These are phyloP conservation scores for Phyllosticta ampelicida DNA, from an alignment of 2,329 filamentous ascomycete genomes.

Conservation along the genomic window DNA sequence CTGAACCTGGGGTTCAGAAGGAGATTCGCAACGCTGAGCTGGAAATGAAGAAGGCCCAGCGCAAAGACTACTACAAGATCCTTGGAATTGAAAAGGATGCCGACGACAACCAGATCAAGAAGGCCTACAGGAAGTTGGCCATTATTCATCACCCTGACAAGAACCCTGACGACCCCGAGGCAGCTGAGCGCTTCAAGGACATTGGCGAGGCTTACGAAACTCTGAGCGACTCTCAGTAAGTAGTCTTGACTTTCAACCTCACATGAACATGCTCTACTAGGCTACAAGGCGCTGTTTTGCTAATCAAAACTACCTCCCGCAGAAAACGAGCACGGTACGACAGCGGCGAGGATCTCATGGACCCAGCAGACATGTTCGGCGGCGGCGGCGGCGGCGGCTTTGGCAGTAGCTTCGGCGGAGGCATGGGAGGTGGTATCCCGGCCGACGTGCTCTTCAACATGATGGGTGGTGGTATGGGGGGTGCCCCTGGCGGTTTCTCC, in stretches of 20 bases:
- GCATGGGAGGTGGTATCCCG: slow-evolving; percentile 37
- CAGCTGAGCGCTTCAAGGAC: slow-evolving; percentile 93
- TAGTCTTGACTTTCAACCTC: slow-evolving; percentile 19
- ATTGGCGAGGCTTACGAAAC: slow-evolving; percentile 95
- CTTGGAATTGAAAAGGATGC: slow-evolving; percentile 80
- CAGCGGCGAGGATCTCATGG: slow-evolving; percentile 81
- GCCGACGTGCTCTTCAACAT: slow-evolving; percentile 19
- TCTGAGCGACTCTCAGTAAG: slow-evolving; percentile 83
- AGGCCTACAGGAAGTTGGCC: slow-evolving; percentile 89
- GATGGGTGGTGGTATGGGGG: slow-evolving; percentile 9
- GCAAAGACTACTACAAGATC: slow-evolving; percentile 99
- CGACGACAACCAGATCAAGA: slow-evolving; percentile 78
- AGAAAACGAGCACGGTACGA: slow-evolving; percentile 87
- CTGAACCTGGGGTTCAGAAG: slow-evolving; percentile 67
- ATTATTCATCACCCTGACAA: slow-evolving; percentile 96
- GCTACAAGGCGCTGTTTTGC: background rate
- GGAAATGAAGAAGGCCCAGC: slow-evolving; percentile 92
- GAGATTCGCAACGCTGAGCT: slow-evolving; percentile 86
- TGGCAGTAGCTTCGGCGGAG: slow-evolving; percentile 28
- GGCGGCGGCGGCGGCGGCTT: slow-evolving; percentile 35
- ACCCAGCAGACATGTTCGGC: slow-evolving; percentile 76
- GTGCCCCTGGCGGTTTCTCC: background rate
- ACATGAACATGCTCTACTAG: background rate
- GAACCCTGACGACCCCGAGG: slow-evolving; percentile 76
- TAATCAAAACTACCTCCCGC: background rate